A percentile compares a stretch with the other conserved stretches of the same genome.
phyloP scores from a whole-genome alignment of 2,329 filamentous ascomycete genomes.

The Amauroascus verrucosus region DNA sequence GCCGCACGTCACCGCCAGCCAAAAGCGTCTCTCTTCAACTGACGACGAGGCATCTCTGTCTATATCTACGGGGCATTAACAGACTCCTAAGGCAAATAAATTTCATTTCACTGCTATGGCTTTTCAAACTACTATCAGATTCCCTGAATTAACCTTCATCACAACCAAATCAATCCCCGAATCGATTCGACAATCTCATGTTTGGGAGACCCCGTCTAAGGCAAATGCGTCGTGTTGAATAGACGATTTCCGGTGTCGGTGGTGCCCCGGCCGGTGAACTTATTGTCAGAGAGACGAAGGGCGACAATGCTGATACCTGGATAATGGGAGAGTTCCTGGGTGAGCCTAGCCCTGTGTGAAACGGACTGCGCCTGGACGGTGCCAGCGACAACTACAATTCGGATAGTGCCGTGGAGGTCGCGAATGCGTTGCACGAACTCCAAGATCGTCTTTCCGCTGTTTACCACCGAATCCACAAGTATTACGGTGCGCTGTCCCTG shows the following conservation, averaged over 20 bases:
- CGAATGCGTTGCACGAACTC: slow-evolving; percentile 44
- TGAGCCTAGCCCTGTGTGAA: slow-evolving; percentile 13
- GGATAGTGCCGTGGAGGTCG: slow-evolving; percentile 28
- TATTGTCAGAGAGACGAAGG: slow-evolving; percentile 48
- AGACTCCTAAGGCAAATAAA: too few species aligned
- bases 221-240: slow-evolving; percentile 28
- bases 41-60: too few species aligned
- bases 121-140: too few species aligned
- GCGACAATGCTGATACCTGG: slow-evolving; percentile 38
- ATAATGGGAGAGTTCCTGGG: slow-evolving; percentile 18
- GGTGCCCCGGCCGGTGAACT: slow-evolving; percentile 42
- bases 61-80: too few species aligned
- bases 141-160: too few species aligned
- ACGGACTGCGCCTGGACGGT: slow-evolving; percentile 42
- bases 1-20: too few species aligned
- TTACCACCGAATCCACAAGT: slow-evolving; percentile 53
- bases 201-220: background rate
- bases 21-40: too few species aligned
- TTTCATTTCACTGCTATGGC: too few species aligned
- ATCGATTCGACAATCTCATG: too few species aligned
- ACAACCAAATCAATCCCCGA: too few species aligned
- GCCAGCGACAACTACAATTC: slow-evolving; percentile 47
- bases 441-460: slow-evolving; percentile 44
- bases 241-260: slow-evolving; percentile 52
- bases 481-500: slow-evolving; percentile 35